Base-by-base conservation (phyloP, 805 yeast genomes). In the Candida hungchunana region DNA sequence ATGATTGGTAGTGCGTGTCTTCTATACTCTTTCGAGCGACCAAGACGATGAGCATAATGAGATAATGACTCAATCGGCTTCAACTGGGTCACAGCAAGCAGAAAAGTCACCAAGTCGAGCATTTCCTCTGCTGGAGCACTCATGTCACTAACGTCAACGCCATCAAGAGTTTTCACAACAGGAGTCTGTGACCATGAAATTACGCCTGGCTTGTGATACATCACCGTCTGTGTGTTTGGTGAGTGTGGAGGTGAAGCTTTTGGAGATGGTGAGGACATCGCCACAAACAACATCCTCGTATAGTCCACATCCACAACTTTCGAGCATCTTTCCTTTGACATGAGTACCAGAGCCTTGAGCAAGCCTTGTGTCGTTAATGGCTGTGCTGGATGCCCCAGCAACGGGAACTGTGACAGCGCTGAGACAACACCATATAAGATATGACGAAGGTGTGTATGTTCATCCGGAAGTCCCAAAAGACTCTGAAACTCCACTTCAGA, bases 381-480 rank as follows among this genome's bases (percentile, higher is more conserved):
- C 8, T 39, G 35, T 7, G n/a, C 11, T 11, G 41, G 6, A 16
- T 32, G 36, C 3, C 37, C 36, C 7, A 75, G 39, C 35, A 75
- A 64, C 0, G 85, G 85, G 46, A 70, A 73, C 18, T 60, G 59
- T 1, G 76, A 67, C 19, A 81, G 36, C 5, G 65, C 63, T 20
- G 58, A 54, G 12, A 75, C 52, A 5, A 72, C 55, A 6, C 61
- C 55, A 48, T 66, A 67, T 0, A 79, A 35, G 3, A 68, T 23
- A 6, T 59, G 53, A 1, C 62, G 50, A 1, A 65, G 54, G 4
- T 55, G 51, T 0, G 47, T 41, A 10, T 56, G 45, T 5, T 59
- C 52, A 1, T 45, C 52, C 2, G 73, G 71, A 3, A 73, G 37
- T 12, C 54, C 53, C 13, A 74, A 47, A 53, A 67, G 31, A 11